A percentile compares a stretch with the other conserved stretches of the same genome.
phyloP scores from a whole-genome alignment of 306 rosid species.

The Rubus parviflorus region DNA sequence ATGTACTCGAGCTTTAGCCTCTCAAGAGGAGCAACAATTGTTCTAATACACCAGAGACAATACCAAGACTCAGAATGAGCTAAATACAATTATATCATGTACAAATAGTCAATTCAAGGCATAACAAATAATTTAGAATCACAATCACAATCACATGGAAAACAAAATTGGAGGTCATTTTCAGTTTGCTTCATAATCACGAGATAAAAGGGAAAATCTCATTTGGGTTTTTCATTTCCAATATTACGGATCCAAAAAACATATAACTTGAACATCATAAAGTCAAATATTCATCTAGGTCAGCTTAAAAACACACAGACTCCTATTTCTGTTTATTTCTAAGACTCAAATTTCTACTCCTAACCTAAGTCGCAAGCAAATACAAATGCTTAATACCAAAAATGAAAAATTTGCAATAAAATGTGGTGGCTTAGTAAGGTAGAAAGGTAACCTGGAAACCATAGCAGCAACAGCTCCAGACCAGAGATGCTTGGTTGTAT shows the following conservation, averaged over 20 bases:
- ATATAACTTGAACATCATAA: background rate
- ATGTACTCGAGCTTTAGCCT: conserved; percentile 94
- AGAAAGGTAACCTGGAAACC: conserved; percentile 75
- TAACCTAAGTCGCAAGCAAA: background rate
- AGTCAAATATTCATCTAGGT: background rate
- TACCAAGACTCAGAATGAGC: background rate
- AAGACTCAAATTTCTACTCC: background rate
- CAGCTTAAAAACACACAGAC: background rate
- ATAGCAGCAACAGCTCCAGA: conserved; percentile 97
- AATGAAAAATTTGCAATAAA: background rate
- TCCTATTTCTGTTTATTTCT: background rate
- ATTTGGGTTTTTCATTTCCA: background rate
- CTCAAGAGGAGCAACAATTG: conserved; percentile 94
- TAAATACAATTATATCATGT: background rate
- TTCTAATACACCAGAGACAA: conserved; percentile 39
- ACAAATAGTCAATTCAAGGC: background rate
- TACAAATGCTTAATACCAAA: background rate
- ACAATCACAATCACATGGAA: background rate
- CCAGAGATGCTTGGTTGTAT: conserved; percentile 89
- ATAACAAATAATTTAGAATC: background rate
- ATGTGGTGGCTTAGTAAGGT: background rate
- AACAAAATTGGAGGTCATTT: background rate
- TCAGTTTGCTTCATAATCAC: background rate
- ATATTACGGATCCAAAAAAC: background rate
- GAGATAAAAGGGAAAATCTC: background rate